These are phyloP conservation scores for Calocybe indica DNA, from an alignment of 768 basidiomycete species.

Conservation along the genomic window DNA sequence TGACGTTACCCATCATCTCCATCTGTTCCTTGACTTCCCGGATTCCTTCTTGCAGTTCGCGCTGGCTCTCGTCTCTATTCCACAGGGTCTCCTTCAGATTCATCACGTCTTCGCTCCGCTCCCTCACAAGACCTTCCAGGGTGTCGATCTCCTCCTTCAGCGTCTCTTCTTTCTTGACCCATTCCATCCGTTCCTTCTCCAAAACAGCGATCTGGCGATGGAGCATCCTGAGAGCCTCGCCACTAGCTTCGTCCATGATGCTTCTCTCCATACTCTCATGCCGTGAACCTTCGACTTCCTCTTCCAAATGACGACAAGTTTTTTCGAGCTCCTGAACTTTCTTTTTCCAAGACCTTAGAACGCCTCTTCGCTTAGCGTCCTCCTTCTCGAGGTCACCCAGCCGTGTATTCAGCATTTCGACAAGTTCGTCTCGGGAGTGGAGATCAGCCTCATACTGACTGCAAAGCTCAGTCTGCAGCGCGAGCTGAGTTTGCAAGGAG, in stretches of 20 bases:
- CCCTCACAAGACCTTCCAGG: constrained; percentile 42
- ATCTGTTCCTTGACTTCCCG: constrained; percentile 54
- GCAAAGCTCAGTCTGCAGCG: constrained; percentile 69
- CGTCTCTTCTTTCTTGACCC: constrained; percentile 34
- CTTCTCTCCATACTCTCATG: constrained; percentile 78
- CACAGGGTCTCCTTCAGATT: constrained; percentile 38
- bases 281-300: constrained; percentile 81
- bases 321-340: constrained; percentile 72
- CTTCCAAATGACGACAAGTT: constrained; percentile 63
- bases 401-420: constrained; percentile 51
- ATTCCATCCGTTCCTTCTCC: constrained; percentile 56
- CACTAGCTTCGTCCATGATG: constrained; percentile 79
- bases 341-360: constrained; percentile 64
- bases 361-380: constrained; percentile 48
- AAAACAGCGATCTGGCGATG: constrained; percentile 76
- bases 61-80: constrained; percentile 47
- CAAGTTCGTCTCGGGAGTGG: constrained; percentile 65
- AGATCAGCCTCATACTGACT: constrained; percentile 75
- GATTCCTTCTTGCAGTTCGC: constrained; percentile 48
- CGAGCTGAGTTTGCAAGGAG: constrained; percentile 69
- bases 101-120: constrained; percentile 36
- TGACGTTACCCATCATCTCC: constrained; percentile 47
- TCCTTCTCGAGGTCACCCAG: constrained; percentile 55
- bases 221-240: constrained; percentile 72
- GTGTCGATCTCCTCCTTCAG: constrained; percentile 41